Conservation (phyloP, 176 grass and related monocot genomes). For the Oryza meridionalis region DNA sequence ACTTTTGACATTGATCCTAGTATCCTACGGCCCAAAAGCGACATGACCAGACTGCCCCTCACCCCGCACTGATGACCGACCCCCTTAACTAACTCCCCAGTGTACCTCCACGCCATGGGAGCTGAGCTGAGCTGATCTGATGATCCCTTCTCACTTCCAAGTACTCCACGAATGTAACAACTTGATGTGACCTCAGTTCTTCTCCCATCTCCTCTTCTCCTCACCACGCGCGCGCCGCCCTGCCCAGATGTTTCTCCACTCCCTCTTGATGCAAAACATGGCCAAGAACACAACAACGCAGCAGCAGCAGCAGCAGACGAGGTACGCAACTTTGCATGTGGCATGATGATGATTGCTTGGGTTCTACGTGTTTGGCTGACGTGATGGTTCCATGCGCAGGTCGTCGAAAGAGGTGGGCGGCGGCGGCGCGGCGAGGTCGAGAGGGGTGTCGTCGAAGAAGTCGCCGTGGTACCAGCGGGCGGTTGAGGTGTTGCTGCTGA, state of each 20-base stretch:
- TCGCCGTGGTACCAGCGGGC: conserved; percentile 78
- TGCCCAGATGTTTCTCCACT: conserved; percentile 57
- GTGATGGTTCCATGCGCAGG: conserved; percentile 29
- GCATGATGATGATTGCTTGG: neutral
- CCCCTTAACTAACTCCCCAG: neutral
- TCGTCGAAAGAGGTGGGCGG: conserved; percentile 20
- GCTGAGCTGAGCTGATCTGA: conserved; percentile 14
- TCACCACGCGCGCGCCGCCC: conserved; percentile 21
- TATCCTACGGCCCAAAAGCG: neutral
- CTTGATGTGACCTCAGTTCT: conserved; percentile 41
- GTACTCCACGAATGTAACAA: conserved; percentile 13
- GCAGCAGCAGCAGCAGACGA: conserved; percentile 33
- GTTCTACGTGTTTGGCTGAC: conserved; percentile 2
- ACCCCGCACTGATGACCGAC: neutral
- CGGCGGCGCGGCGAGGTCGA: conserved; percentile 22
- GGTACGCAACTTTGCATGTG: conserved; percentile 26
- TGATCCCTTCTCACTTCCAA: conserved; percentile 11
- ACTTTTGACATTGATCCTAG: conserved; percentile 37
- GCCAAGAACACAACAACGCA: conserved; percentile 44
- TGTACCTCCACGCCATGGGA: conserved; percentile 34
- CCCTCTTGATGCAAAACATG: conserved; percentile 61
- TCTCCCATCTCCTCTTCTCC: neutral
- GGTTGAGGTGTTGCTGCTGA: conserved; percentile 56
- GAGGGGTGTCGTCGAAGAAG: conserved; percentile 45
- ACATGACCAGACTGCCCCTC: conserved; percentile 50